Base-by-base conservation (phyloP, 805 yeast genomes). In the Debaryomyces tyrocola region DNA sequence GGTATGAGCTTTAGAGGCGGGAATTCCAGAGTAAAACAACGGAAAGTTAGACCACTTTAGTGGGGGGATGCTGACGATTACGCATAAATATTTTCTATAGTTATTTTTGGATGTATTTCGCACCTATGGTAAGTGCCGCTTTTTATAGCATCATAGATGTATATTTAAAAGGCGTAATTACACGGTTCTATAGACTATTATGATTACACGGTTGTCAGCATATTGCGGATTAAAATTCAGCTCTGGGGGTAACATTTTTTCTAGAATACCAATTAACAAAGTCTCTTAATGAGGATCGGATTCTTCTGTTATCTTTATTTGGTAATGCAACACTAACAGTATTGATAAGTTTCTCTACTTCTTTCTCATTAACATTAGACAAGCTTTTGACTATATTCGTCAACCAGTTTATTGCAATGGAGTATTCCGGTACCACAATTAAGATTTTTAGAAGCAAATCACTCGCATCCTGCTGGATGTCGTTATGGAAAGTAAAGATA, bases 201-300 rank as follows among this genome's bases (percentile, higher is more conserved):
- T 24, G 27, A 9, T 24, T 9, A 9, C 5, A 9, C 27, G 27
- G 10, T 9, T 24, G 27, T 9, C 27, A 24, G 27, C 10, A 24
- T 24, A 9, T 24, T 24, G 27, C 27, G 4, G 27, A 24, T 24
- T 48, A 57, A 44, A 62, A 62, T 46, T 62, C 64, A 9, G 60
- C 46, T 48, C 72, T 55, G 27, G 66, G 66, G 8, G 51, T 75
- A 18, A 88, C 78, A 56, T 88, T 86, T 62, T 89, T 85, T 55
- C 96, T 74, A 28, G 84, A 69, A 66, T 89, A 90, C 94, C 96
- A 87, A 45, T 77, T 81, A 34, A 88, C 81, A 60, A 91, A 92
- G 60, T 86, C 92, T 57, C 83, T 80, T 44, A 91, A 70, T 38
- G 87, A 77, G 3, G 82, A 72, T 56, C 96, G 79, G 20, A 89